Percentiles rank a stretch among this genome's conserved stretches.
Conservation (phyloP, 192 early-diverging fungal species). For the Podila verticillata region DNA sequence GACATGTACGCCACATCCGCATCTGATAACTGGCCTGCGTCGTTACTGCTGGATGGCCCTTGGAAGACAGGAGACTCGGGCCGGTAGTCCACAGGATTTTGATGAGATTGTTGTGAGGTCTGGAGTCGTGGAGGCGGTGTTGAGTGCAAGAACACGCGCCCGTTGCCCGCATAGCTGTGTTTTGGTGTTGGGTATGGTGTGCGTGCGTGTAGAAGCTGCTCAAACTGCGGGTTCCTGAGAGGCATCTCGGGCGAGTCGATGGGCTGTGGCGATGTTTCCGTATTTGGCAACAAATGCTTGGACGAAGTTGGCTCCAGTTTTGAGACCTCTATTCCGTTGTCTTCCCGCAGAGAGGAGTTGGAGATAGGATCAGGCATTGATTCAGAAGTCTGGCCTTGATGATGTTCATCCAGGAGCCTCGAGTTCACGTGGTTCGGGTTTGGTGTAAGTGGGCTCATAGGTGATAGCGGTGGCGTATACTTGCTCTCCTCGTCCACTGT, state of each 20-base stretch:
- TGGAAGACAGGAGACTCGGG: slow-evolving; percentile 49
- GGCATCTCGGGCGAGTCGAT: neutral
- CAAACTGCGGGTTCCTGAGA: neutral
- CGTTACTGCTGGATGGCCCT: slow-evolving; percentile 27
- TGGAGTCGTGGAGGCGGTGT: neutral
- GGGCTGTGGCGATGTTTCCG: too few species aligned
- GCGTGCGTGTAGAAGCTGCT: slow-evolving; percentile 3
- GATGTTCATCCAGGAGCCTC: slow-evolving; percentile 1
- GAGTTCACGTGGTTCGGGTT: slow-evolving; percentile 11
- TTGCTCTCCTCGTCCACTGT: slow-evolving; percentile 7
- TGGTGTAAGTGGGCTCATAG: slow-evolving; percentile 24
- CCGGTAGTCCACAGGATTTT: slow-evolving; percentile 18
- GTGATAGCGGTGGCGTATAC: slow-evolving; percentile 31
- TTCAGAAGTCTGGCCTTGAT: neutral
- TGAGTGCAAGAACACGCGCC: slow-evolving; percentile 4
- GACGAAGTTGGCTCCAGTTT: neutral
- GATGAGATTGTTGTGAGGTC: neutral
- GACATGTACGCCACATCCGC: slow-evolving; percentile 50
- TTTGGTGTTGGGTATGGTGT: slow-evolving; percentile 36
- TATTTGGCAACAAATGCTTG: too few species aligned
- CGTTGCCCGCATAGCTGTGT: slow-evolving; percentile 9
- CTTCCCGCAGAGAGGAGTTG: too few species aligned
- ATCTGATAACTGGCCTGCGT: slow-evolving; percentile 40
- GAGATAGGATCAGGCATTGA: too few species aligned
- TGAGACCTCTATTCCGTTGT: too few species aligned